These are phyloP conservation scores for Boletus eberwhitei DNA, from an alignment of 768 basidiomycete species.

Conservation along the genomic window DNA sequence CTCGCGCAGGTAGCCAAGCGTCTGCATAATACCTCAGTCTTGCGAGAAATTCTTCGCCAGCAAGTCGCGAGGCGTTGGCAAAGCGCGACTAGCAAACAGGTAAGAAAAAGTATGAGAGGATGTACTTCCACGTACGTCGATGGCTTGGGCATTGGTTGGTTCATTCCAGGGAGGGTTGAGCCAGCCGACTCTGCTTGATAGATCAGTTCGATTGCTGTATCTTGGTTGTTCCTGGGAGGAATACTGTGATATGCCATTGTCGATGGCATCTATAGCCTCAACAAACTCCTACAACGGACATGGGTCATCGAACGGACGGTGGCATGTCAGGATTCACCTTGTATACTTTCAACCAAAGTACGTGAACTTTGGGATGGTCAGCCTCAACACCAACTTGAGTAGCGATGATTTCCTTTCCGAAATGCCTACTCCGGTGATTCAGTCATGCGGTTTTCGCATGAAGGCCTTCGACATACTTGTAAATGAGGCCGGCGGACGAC, in stretches of 20 bases:
- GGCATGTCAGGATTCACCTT: constrained; percentile 41
- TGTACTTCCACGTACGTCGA: constrained; percentile 58
- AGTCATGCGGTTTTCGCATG: background rate
- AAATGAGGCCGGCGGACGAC: constrained; percentile 88
- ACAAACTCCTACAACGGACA: constrained; percentile 68
- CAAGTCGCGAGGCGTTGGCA: constrained; percentile 70
- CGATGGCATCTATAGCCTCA: constrained; percentile 90
- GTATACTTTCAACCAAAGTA: constrained; percentile 88
- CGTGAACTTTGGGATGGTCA: constrained; percentile 63
- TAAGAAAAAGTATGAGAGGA: constrained; percentile 8
- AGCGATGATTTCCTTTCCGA: constrained; percentile 82
- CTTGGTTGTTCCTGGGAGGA: constrained; percentile 57
- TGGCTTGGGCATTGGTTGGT: constrained; percentile 51
- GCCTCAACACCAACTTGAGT: constrained; percentile 46
- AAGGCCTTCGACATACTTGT: constrained; percentile 63
- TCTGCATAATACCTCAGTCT: constrained; percentile 79
- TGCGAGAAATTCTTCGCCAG: constrained; percentile 81
- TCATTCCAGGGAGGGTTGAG: constrained; percentile 96
- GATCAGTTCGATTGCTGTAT: constrained; percentile 78
- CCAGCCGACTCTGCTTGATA: constrained; percentile 76
- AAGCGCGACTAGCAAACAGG: constrained; percentile 58
- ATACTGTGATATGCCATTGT: constrained; percentile 91
- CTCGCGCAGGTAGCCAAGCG: constrained; percentile 91
- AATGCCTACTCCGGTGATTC: constrained; percentile 55
- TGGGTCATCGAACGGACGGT: constrained; percentile 1